Base-by-base conservation (phyloP, 257 asterid species). In the Solanum chiquidenum region DNA sequence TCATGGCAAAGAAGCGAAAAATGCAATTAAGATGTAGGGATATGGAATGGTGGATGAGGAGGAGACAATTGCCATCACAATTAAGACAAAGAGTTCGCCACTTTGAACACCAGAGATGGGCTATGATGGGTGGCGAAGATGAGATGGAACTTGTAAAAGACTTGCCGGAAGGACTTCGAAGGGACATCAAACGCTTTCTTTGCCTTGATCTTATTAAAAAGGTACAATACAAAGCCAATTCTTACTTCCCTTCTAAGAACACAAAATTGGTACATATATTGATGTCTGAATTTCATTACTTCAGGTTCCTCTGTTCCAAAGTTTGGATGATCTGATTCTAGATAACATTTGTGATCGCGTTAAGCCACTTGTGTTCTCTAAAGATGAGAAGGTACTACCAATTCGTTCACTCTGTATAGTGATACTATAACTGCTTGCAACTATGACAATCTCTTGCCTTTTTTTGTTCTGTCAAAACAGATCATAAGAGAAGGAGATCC, bases 21-120 rank as follows among this genome's bases (percentile, higher is more conserved):
- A 94, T 95, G 98, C 99, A 96, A 90, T 91, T 95, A 72, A 91
- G 99, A 88, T 94, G 95, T 87, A 90, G 99, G 34, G 99, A 97
- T 88, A 92, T 97, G 98, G 99, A 97, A 87, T 95, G 99, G 99
- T 97, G 99, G 99, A 97, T 97, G 99, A 94, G 68, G 89, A 92
- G 99, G 79, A 91, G 99, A 76, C 99, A 97, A 20, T 77, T 97
- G 86, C 99, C 99, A 3, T 91, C 97, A 9, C 94, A 87, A 23
- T 92, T 97, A 42, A 90, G 99, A 85, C 93, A 90, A 35, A 91
- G 99, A 86, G 99, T 97, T 76, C 93, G 98, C 11, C 95, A 94
- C 42, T 94, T 92, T 87, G 99, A 97, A 60, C 92, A 96, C 46
- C 99, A 94, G 25, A 89, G 95, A 46, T 96, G 98, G 96, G 80